A percentile compares a stretch with the other conserved stretches of the same genome.
phyloP scores from a whole-genome alignment of 805 yeast species.

The Wickerhamiella kurtzmanii region DNA sequence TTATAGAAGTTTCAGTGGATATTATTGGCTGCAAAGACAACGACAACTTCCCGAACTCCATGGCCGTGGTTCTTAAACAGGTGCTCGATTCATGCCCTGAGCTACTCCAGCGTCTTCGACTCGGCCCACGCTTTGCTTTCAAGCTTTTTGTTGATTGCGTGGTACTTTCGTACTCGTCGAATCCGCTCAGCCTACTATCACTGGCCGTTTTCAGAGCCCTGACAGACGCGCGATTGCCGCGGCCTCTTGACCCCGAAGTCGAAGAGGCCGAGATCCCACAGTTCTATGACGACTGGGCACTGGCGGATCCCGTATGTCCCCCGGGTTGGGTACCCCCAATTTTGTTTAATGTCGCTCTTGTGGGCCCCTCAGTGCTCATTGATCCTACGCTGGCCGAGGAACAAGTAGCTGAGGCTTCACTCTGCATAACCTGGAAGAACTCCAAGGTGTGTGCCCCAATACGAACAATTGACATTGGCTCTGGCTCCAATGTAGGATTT shows the following conservation, averaged over 20 bases:
- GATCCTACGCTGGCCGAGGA: constrained; percentile 89
- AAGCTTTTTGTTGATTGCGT: constrained; percentile 69
- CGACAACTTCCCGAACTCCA: constrained; percentile 49
- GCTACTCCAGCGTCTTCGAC: constrained; percentile 38
- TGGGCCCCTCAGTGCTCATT: constrained; percentile 51
- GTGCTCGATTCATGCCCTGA: constrained; percentile 30
- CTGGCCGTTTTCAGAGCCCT: constrained; percentile 72
- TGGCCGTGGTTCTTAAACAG: constrained; percentile 48
- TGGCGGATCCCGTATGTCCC: constrained; percentile 34
- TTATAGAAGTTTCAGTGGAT: constrained; percentile 67
- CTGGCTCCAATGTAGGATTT: constrained; percentile 37
- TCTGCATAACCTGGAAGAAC: constrained; percentile 57
- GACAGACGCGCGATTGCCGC: constrained; percentile 62
- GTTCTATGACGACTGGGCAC: constrained; percentile 78
- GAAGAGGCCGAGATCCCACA: constrained; percentile 82
- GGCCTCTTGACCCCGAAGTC: constrained; percentile 35
- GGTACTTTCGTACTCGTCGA: constrained; percentile 60
- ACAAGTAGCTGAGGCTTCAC: constrained; percentile 73
- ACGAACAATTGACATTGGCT: constrained; percentile 49
- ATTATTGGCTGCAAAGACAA: constrained; percentile 59
- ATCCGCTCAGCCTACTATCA: constrained; percentile 71
- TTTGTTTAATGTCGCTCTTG: constrained; percentile 59
- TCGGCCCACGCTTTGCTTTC: constrained; percentile 64
- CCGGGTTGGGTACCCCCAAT: constrained; percentile 52
- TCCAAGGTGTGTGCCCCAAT: constrained; percentile 63